These are phyloP conservation scores for Aspergillus haitiensis DNA, from an alignment of 495 filamentous ascomycete genomes.

Conservation along the genomic window DNA sequence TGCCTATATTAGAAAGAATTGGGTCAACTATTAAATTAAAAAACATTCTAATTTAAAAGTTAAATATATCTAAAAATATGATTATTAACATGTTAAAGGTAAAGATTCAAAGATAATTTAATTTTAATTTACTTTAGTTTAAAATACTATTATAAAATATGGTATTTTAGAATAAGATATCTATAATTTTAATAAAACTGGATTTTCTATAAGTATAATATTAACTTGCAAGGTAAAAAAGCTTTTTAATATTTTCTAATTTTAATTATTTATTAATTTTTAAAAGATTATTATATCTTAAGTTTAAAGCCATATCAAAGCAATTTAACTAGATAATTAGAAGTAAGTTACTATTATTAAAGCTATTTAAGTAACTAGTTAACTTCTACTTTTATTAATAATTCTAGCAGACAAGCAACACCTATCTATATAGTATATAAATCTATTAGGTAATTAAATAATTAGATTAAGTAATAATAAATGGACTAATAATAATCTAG, in stretches of 20 bases:
- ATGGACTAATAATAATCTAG: constrained; percentile 4
- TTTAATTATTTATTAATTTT: not conserved
- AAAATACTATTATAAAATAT: constrained; percentile 31
- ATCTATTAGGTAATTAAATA: not conserved
- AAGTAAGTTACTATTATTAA: not conserved
- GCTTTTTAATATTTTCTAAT: constrained; percentile 1
- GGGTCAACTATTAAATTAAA: constrained; percentile 6
- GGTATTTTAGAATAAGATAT: constrained; percentile 34
- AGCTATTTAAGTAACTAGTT: not conserved
- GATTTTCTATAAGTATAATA: constrained; percentile 11
- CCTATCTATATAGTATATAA: not conserved
- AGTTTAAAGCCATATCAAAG: constrained; percentile 3
- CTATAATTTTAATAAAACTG: constrained; percentile 49
- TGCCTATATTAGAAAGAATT: constrained; percentile 3
- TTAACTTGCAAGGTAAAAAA: not conserved
- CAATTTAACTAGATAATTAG: not conserved
- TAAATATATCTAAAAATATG: constrained; percentile 16
- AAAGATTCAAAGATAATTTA: constrained; percentile 11
- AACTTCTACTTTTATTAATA: not conserved
- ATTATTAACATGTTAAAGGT: constrained; percentile 18
- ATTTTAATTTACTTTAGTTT: constrained; percentile 4
- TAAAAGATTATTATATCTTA: constrained; percentile 7
- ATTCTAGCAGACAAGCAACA: constrained; percentile 4
- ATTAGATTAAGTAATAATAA: not conserved
- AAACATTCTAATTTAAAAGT: constrained; percentile 9